Evolutionary conservation across 495 filamentous ascomycete genomes (phyloP).

Genomic region (Tetracladium setigerum): DNA sequence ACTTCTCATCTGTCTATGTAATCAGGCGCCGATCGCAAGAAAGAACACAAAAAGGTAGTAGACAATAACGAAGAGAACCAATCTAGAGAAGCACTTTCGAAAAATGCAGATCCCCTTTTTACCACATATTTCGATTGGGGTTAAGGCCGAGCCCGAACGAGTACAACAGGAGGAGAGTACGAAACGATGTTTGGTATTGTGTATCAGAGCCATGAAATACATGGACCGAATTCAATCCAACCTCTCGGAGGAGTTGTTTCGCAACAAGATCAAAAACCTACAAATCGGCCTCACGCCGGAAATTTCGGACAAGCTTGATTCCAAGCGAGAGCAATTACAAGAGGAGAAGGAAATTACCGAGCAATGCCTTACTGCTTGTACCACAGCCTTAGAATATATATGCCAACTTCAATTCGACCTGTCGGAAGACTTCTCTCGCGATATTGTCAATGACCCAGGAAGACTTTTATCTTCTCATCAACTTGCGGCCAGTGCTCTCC

Average conservation of each 20-base stretch:
- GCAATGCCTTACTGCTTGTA: not conserved
- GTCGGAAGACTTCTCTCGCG: not conserved
- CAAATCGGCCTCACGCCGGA: not conserved
- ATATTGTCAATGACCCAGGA: conserved; percentile 23
- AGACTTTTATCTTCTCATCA: conserved; percentile 28
- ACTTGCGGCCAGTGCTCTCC: conserved; percentile 1
- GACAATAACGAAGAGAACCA: conserved; percentile 5
- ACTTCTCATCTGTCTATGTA: too few relatives aligned
- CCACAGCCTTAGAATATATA: not conserved
- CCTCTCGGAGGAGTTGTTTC: too few relatives aligned
- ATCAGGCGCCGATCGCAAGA: too few relatives aligned
- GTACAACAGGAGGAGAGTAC: not conserved
- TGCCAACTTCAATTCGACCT: conserved; percentile 4
- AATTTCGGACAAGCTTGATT: not conserved
- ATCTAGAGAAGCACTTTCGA: conserved; percentile 5
- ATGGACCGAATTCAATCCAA: too few relatives aligned
- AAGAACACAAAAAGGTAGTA: conserved; percentile 5
- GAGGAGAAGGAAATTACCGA: not conserved
- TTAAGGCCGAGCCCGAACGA: conserved; percentile 1
- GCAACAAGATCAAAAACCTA: not conserved
- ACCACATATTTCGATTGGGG: not conserved
- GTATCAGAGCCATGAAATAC: conserved; percentile 2
- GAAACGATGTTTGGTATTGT: not conserved
- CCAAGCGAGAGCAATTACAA: conserved; percentile 2
- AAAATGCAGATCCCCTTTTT: conserved; percentile 1